A percentile compares a stretch with the other conserved stretches of the same genome.
These are phyloP conservation scores for Bryopsis sp. DNA, from an alignment of 139 green algal genomes.

Conservation along the genomic window DNA sequence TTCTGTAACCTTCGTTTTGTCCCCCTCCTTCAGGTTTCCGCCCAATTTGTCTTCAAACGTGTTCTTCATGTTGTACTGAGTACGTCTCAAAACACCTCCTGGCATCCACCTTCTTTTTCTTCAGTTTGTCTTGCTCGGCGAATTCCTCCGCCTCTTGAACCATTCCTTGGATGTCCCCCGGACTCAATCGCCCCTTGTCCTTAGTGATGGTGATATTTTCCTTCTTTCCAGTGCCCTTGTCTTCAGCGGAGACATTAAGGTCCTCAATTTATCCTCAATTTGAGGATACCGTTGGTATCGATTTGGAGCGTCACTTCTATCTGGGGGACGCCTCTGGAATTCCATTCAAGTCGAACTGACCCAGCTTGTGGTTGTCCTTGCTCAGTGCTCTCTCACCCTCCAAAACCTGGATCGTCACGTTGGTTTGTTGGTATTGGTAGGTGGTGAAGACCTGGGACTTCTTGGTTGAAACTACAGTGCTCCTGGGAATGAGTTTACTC, in stretches of 20 bases:
- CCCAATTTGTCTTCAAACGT: slow-evolving; percentile 43
- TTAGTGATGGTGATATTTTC: slow-evolving; percentile 85
- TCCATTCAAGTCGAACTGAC: slow-evolving; percentile 83
- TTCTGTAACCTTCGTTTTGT: slow-evolving; percentile 77
- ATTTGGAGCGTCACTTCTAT: slow-evolving; percentile 71
- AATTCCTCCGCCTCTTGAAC: slow-evolving; percentile 33
- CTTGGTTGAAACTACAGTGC: slow-evolving; percentile 90
- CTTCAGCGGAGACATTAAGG: slow-evolving; percentile 71
- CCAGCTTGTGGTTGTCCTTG: slow-evolving; percentile 91
- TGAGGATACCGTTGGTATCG: slow-evolving; percentile 87
- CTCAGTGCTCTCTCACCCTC: slow-evolving; percentile 88
- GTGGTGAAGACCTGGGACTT: slow-evolving; percentile 98
- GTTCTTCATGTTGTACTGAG: slow-evolving; percentile 53
- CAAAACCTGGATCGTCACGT: slow-evolving; percentile 81
- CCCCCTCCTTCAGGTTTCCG: slow-evolving; percentile 70
- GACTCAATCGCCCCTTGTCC: slow-evolving; percentile 53
- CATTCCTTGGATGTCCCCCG: slow-evolving; percentile 53
- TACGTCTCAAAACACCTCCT: slow-evolving; percentile 54
- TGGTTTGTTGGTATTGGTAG: slow-evolving; percentile 94
- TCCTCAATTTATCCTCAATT: no score
- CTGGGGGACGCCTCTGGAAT: slow-evolving; percentile 79
- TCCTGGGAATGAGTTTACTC: slow-evolving; percentile 88
- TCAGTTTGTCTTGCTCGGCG: slow-evolving; percentile 33
- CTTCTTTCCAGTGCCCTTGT: slow-evolving; percentile 74
- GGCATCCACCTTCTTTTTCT: slow-evolving; percentile 38